Percentiles rank a stretch among this genome's conserved stretches.
phyloP scores from a whole-genome alignment of 257 asterid genomes.

The Solanum appendiculatum region DNA sequence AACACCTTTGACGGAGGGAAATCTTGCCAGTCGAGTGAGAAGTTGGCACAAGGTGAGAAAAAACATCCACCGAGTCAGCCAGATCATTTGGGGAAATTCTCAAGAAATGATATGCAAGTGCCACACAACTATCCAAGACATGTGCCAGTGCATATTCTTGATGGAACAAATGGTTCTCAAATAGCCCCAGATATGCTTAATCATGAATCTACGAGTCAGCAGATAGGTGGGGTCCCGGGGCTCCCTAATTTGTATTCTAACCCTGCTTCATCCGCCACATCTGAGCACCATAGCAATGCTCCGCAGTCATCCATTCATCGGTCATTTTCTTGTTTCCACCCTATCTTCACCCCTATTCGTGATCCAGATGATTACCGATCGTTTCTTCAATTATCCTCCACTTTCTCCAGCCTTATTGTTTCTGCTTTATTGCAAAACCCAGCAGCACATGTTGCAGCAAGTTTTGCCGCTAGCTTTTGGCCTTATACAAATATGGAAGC shows the following conservation, averaged over 20 bases:
- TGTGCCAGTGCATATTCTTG: slow-evolving; percentile 84
- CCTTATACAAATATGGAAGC: slow-evolving; percentile 46
- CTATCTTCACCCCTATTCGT: slow-evolving; percentile 42
- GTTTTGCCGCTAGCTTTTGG: slow-evolving; percentile 73
- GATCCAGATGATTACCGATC: slow-evolving; percentile 58
- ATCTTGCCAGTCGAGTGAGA: slow-evolving; percentile 26
- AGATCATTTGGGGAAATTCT: slow-evolving; percentile 19
- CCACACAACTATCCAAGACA: slow-evolving; percentile 58
- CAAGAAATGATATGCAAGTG: slow-evolving; percentile 31
- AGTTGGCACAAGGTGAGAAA: slow-evolving; percentile 16
- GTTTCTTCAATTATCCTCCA: slow-evolving; percentile 47
- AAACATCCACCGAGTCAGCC: slow-evolving; percentile 28
- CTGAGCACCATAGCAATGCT: slow-evolving; percentile 38
- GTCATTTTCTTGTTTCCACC: slow-evolving; percentile 54
- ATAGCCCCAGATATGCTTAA: slow-evolving; percentile 20
- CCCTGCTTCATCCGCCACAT: slow-evolving; percentile 35
- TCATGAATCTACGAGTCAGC: slow-evolving; percentile 32
- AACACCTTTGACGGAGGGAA: slow-evolving; percentile 22
- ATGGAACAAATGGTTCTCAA: slow-evolving; percentile 40
- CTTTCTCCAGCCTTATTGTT: slow-evolving; percentile 67
- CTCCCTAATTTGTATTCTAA: slow-evolving; percentile 33
- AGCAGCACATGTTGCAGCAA: slow-evolving; percentile 90
- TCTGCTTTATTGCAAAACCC: slow-evolving; percentile 82
- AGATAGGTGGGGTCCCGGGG: slow-evolving; percentile 30
- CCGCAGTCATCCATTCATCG: slow-evolving; percentile 50